These are phyloP conservation scores for Exobasidium rhododendri DNA, from an alignment of 1,284 basidiomycete species.

Conservation along the genomic window DNA sequence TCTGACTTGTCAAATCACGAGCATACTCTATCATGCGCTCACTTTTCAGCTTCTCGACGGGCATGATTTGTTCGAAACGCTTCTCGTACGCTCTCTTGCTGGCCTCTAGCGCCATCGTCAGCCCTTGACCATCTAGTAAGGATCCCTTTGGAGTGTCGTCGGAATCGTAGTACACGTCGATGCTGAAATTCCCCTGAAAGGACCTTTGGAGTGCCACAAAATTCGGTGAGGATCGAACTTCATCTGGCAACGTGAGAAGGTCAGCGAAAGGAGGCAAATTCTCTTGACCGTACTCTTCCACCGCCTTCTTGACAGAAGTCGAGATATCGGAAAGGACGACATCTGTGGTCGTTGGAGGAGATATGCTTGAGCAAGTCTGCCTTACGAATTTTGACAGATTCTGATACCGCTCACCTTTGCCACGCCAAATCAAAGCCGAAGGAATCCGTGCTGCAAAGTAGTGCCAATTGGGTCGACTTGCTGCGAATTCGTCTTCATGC, in stretches of 20 bases:
- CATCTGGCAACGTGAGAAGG: slow-evolving; percentile 71
- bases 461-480: slow-evolving; percentile 4
- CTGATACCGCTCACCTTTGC: not conserved
- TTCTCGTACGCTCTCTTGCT: slow-evolving; percentile 65
- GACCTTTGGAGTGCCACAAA: slow-evolving; percentile 80
- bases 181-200: slow-evolving; percentile 75
- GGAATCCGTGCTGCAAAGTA: slow-evolving; percentile 1
- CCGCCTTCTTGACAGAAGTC: slow-evolving; percentile 62
- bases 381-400: not conserved
- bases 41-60: slow-evolving; percentile 44
- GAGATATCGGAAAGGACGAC: slow-evolving; percentile 65
- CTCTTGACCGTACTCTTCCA: slow-evolving; percentile 61
- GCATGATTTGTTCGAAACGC: slow-evolving; percentile 68
- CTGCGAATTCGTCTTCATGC: slow-evolving; percentile 8
- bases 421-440: not conserved
- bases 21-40: slow-evolving; percentile 63
- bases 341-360: not conserved
- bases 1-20: slow-evolving; percentile 79
- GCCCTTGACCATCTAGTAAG: slow-evolving; percentile 62
- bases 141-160: slow-evolving; percentile 62
- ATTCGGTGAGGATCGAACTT: slow-evolving; percentile 69
- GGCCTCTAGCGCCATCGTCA: slow-evolving; percentile 67
- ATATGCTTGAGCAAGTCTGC: not conserved
- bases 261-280: slow-evolving; percentile 72
- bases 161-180: slow-evolving; percentile 81